phyloP scores from a whole-genome alignment of 352 stramenopile species.

The Phytophthora sp. region DNA sequence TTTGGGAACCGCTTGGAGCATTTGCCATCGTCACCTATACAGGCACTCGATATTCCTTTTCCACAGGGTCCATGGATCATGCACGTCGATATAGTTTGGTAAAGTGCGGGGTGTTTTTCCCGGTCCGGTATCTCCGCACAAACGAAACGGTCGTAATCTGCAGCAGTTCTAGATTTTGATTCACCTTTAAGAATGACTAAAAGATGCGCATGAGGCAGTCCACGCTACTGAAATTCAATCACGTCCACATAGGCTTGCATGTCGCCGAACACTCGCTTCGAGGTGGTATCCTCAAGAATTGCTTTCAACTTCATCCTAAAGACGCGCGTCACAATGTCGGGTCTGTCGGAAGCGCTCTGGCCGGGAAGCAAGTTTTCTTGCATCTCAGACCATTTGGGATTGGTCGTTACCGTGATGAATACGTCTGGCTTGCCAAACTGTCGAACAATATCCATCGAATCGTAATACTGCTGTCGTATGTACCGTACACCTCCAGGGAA shows the following conservation, averaged over 20 bases:
- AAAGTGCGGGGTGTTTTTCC: background rate
- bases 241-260: slow-evolving; percentile 31
- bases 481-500: background rate
- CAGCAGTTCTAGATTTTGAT: slow-evolving; percentile 8
- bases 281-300: slow-evolving; percentile 32
- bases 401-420: slow-evolving; percentile 59
- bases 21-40: slow-evolving; percentile 20
- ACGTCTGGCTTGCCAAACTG: slow-evolving; percentile 45
- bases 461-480: slow-evolving; percentile 37
- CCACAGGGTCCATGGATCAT: slow-evolving; percentile 28
- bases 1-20: slow-evolving; percentile 38
- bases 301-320: slow-evolving; percentile 27
- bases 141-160: slow-evolving; percentile 24
- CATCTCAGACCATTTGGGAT: slow-evolving; percentile 51
- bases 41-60: background rate
- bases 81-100: slow-evolving; percentile 6
- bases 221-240: slow-evolving; percentile 60
- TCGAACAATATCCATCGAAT: slow-evolving; percentile 48
- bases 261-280: slow-evolving; percentile 13
- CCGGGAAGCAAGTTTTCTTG: background rate
- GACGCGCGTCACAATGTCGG: slow-evolving; percentile 19
- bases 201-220: slow-evolving; percentile 49
- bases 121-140: slow-evolving; percentile 24
- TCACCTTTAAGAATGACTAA: slow-evolving; percentile 47
- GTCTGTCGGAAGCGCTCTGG: slow-evolving; percentile 18